These are phyloP conservation scores for Sphaerostilbella broomeana DNA, from an alignment of 2,329 filamentous ascomycete species.

Conservation along the genomic window DNA sequence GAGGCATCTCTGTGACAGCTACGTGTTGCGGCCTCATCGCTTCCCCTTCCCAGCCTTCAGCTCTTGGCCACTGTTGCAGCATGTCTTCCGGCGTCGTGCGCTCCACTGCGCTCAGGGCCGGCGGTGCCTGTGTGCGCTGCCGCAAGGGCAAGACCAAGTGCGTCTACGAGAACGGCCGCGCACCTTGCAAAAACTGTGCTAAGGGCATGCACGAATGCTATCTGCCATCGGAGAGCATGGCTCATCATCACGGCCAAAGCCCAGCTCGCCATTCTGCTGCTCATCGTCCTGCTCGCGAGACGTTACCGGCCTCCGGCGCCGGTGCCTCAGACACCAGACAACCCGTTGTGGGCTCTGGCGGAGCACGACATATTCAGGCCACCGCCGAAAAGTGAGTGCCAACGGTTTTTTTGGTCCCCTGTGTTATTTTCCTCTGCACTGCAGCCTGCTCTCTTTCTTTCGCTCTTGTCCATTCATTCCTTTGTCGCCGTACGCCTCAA, in stretches of 20 bases:
- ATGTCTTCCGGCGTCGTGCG: slow-evolving; percentile 47
- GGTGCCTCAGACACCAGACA: slow-evolving; percentile 41
- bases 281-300: slow-evolving; percentile 48
- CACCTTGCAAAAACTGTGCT: slow-evolving; percentile 58
- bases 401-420: no score
- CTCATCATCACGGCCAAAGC: slow-evolving; percentile 53
- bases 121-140: slow-evolving; percentile 56
- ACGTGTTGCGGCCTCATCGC: background rate
- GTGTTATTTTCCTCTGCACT: slow-evolving; percentile 11
- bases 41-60: background rate
- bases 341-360: slow-evolving; percentile 34
- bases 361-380: slow-evolving; percentile 41
- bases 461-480: background rate
- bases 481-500: background rate
- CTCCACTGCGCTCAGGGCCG: slow-evolving; percentile 53
- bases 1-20: background rate
- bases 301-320: slow-evolving; percentile 45
- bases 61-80: slow-evolving; percentile 4
- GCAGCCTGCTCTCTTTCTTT: background rate
- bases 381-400: slow-evolving; percentile 51
- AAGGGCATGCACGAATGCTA: slow-evolving; percentile 60
- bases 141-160: slow-evolving; percentile 60
- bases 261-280: slow-evolving; percentile 43
- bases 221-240: slow-evolving; percentile 53
- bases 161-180: slow-evolving; percentile 55